Evolutionary conservation across 495 filamentous ascomycete species (phyloP).

Genomic region (Penicillium ochrochloron): DNA sequence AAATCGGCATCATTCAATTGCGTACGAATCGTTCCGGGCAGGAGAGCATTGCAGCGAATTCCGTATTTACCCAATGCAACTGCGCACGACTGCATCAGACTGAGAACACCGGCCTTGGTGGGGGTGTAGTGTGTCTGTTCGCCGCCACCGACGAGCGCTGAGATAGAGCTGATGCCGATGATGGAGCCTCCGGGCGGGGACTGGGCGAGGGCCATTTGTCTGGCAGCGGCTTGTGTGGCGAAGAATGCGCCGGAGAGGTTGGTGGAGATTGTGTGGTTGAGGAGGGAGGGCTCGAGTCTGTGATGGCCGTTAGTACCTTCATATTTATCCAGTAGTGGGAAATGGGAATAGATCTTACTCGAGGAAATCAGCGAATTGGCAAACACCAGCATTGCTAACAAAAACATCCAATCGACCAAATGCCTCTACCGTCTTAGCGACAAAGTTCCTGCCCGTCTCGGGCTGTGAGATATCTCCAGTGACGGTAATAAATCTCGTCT

Average conservation of each 20-base stretch:
- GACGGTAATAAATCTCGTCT: conserved; percentile 49
- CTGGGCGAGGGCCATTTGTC: conserved; percentile 39
- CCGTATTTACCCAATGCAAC: conserved; percentile 32
- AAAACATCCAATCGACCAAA: conserved; percentile 72
- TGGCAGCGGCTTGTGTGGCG: conserved; percentile 55
- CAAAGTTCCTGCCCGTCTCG: conserved; percentile 55
- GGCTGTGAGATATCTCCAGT: conserved; percentile 65
- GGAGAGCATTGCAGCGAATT: conserved; percentile 40
- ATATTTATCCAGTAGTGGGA: neutral
- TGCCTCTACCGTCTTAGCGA: conserved; percentile 53
- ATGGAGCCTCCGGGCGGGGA: conserved; percentile 47
- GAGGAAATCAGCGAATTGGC: conserved; percentile 76
- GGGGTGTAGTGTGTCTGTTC: conserved; percentile 48
- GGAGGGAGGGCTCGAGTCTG: conserved; percentile 42
- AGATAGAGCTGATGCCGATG: conserved; percentile 51
- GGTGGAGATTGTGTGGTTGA: conserved; percentile 47
- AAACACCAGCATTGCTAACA: conserved; percentile 84
- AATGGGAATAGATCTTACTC: conserved; percentile 43
- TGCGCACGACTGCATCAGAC: conserved; percentile 50
- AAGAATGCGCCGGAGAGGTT: conserved; percentile 76
- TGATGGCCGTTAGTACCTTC: conserved; percentile 3
- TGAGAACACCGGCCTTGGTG: conserved; percentile 54
- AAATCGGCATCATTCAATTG: conserved; percentile 75
- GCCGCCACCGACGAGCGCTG: conserved; percentile 39
- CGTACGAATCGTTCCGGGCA: conserved; percentile 37